Conservation (phyloP, 352 stramenopile genomes). For the Phytopythium mirpurense region DNA sequence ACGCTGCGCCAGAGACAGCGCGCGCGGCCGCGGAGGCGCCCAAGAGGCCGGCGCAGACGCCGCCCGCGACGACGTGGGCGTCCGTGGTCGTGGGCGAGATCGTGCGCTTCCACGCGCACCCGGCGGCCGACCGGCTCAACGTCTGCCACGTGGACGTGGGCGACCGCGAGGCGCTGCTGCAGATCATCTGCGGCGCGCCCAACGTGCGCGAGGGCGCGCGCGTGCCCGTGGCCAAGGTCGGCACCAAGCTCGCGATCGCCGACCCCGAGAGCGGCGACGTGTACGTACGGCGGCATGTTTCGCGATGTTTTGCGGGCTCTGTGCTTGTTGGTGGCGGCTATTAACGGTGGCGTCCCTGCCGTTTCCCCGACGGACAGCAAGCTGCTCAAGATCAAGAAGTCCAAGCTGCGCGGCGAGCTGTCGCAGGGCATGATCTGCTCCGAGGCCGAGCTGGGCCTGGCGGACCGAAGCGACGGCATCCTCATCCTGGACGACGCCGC, state of each 20-base stretch:
- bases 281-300: no score
- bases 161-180: constrained; percentile 46
- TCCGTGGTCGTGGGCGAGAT: constrained; percentile 72
- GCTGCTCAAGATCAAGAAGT: constrained; percentile 84
- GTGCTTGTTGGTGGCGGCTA: no score
- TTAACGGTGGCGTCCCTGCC: no score
- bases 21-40: not conserved
- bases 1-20: constrained; percentile 4
- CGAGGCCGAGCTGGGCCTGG: constrained; percentile 62
- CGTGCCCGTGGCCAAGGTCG: constrained; percentile 64
- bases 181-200: constrained; percentile 73
- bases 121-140: constrained; percentile 58
- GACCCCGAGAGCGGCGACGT: constrained; percentile 39
- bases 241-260: constrained; percentile 53
- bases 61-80: constrained; percentile 51
- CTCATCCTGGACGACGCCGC: constrained; percentile 55
- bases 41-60: constrained; percentile 5
- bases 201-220: constrained; percentile 55
- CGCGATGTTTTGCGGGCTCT: no score
- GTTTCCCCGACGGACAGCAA: constrained; percentile 30
- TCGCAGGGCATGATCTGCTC: constrained; percentile 85
- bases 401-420: constrained; percentile 69
- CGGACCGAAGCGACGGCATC: constrained; percentile 62
- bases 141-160: constrained; percentile 64
- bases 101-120: constrained; percentile 47